Conservation (phyloP, 1,284 basidiomycete genomes). For the Inonotus obliquus region DNA sequence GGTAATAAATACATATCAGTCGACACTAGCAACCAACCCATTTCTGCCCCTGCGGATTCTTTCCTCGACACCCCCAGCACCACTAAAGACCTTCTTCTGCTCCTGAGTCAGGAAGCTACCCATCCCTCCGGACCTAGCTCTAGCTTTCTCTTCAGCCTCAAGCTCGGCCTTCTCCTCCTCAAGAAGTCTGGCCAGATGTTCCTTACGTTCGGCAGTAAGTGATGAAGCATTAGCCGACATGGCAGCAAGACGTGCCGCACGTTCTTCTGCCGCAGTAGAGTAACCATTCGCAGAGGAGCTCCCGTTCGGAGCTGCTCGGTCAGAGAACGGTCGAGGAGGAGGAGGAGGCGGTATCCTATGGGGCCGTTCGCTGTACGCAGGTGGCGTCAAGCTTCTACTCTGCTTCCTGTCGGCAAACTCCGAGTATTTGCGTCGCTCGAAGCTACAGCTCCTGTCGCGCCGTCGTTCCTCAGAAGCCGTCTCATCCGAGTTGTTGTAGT, state of each 20-base stretch:
- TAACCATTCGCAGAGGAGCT: conserved; percentile 27
- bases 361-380: conserved; percentile 18
- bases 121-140: conserved; percentile 66
- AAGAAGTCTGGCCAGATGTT: conserved; percentile 55
- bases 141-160: conserved; percentile 55
- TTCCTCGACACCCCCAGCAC: conserved; percentile 70
- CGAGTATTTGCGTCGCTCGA: conserved; percentile 4
- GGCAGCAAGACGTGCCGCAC: conserved; percentile 79
- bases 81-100: conserved; percentile 75
- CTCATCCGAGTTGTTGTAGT: conserved; percentile 11
- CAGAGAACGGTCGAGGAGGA: conserved; percentile 20
- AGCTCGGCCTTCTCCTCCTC: conserved; percentile 71
- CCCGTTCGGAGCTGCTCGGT: neutral
- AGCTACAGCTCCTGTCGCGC: conserved; percentile 8
- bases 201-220: conserved; percentile 63
- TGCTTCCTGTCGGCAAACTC: conserved; percentile 7
- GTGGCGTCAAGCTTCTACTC: conserved; percentile 5
- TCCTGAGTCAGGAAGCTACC: conserved; percentile 68
- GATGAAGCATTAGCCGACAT: conserved; percentile 73
- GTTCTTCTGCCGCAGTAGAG: conserved; percentile 47
- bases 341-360: conserved; percentile 14
- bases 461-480: conserved; percentile 15
- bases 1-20: conserved; percentile 27
- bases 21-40: conserved; percentile 55
- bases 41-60: conserved; percentile 63